These are phyloP conservation scores for Vitis hybrid DNA, from an alignment of 177 flowering plant genomes.

Conservation along the genomic window DNA sequence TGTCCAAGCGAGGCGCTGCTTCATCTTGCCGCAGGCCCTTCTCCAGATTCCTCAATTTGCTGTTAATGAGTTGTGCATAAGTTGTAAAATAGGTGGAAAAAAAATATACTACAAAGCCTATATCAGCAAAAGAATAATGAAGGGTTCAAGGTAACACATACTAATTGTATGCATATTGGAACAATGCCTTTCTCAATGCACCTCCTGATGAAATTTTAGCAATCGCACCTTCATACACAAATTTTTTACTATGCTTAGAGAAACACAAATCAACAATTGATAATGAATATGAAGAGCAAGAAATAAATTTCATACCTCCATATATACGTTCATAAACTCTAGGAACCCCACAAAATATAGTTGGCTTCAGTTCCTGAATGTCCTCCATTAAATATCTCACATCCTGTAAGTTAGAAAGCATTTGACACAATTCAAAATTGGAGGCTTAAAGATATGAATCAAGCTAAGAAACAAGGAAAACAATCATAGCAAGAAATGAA, in stretches of 20 bases:
- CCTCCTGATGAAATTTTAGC: conserved; percentile 77
- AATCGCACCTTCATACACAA: conserved; percentile 52
- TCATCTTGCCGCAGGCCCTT: conserved; percentile 74
- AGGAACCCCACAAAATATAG: conserved; percentile 92
- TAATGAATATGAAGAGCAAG: background rate
- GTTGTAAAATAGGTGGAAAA: background rate
- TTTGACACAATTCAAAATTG: background rate
- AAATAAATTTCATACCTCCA: conserved; percentile 41
- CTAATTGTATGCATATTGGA: conserved; percentile 84
- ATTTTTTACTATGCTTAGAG: conserved; percentile 5
- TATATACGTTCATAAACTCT: conserved; percentile 91
- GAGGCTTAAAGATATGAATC: background rate
- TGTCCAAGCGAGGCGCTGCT: conserved; percentile 90
- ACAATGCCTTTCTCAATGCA: conserved; percentile 52
- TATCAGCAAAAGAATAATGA: background rate
- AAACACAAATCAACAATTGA: background rate
- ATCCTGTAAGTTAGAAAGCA: conserved; percentile 45
- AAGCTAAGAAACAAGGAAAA: conserved; percentile 1
- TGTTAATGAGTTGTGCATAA: conserved; percentile 27
- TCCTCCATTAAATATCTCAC: conserved; percentile 76
- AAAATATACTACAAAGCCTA: background rate
- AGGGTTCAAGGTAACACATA: conserved; percentile 33
- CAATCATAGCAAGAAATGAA: background rate
- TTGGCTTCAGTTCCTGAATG: conserved; percentile 76
- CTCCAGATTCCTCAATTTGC: conserved; percentile 77